These are phyloP conservation scores for Colletotrichum gigasporum DNA, from an alignment of 2,329 filamentous ascomycete species.

Conservation along the genomic window DNA sequence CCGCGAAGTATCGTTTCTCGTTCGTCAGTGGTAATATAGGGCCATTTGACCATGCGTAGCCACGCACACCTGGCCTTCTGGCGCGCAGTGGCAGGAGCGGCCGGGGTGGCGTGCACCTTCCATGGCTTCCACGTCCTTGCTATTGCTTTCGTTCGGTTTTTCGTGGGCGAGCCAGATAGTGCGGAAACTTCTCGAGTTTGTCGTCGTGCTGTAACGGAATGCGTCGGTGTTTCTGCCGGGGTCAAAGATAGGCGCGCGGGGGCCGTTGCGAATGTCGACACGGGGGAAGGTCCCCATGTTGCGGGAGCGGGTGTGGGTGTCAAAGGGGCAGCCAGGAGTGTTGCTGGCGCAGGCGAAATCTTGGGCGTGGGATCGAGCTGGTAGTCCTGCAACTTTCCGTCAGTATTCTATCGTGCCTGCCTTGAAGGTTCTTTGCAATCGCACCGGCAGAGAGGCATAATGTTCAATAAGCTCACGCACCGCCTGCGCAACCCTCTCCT, in stretches of 20 bases:
- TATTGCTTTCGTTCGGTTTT: constrained; percentile 33
- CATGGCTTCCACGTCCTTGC: constrained; percentile 34
- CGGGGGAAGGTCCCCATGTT: too few species aligned
- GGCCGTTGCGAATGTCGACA: too few species aligned
- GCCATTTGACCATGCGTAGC: constrained; percentile 32
- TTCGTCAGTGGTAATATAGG: constrained; percentile 36
- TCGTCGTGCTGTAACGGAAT: neutral
- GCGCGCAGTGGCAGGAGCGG: neutral
- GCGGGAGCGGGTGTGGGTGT: neutral
- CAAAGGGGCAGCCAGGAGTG: neutral
- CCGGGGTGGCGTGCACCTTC: neutral
- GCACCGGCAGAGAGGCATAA: neutral
- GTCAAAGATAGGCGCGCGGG: neutral
- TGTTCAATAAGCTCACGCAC: neutral
- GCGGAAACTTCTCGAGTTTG: neutral
- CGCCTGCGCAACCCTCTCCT: neutral
- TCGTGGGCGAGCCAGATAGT: constrained; percentile 7
- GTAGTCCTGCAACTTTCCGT: neutral
- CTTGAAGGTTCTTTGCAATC: neutral
- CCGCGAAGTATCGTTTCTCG: constrained; percentile 33
- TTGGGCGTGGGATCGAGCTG: neutral
- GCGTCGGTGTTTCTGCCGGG: neutral
- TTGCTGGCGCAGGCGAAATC: neutral
- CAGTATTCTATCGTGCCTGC: neutral
- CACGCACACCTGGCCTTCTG: constrained; percentile 15